Conservation (phyloP, 2,329 filamentous ascomycete genomes). For the Bipolaris oryzae region DNA sequence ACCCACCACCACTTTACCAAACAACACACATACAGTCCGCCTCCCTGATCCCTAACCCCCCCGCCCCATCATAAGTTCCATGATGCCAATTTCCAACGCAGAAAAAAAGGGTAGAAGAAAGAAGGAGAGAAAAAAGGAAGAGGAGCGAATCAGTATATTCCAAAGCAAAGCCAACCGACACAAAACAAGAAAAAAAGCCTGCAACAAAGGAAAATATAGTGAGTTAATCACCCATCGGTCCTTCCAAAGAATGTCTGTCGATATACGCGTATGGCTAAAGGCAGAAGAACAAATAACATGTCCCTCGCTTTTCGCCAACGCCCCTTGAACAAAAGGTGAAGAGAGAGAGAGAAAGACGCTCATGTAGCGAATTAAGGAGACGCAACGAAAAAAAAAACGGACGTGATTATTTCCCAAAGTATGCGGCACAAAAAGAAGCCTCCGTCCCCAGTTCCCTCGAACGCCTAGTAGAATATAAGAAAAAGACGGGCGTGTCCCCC, state of each 20-base stretch:
- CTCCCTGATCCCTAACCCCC: neutral
- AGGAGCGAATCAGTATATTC: neutral
- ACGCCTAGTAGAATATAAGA: conserved; percentile 1
- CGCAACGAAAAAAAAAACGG: neutral
- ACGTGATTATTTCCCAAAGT: neutral
- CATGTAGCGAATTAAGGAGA: neutral
- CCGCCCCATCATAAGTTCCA: neutral
- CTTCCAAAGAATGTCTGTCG: neutral
- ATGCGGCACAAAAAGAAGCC: neutral
- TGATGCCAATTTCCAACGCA: neutral
- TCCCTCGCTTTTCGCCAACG: neutral
- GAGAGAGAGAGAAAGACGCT: neutral
- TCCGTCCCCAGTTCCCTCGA: neutral
- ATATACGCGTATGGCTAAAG: neutral
- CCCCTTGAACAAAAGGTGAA: neutral
- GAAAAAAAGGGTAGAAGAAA: neutral
- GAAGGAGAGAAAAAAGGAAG: neutral
- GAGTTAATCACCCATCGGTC: neutral
- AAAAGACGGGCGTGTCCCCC: neutral
- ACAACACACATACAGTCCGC: neutral
- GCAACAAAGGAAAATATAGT: neutral
- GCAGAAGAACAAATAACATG: neutral
- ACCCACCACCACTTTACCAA: neutral
- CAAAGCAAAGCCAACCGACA: conserved; percentile 3
- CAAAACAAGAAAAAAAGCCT: neutral